A percentile compares a stretch with the other conserved stretches of the same genome.
These are phyloP conservation scores for Cladosporium sp. DNA, from an alignment of 2,329 filamentous ascomycete genomes.

Conservation along the genomic window DNA sequence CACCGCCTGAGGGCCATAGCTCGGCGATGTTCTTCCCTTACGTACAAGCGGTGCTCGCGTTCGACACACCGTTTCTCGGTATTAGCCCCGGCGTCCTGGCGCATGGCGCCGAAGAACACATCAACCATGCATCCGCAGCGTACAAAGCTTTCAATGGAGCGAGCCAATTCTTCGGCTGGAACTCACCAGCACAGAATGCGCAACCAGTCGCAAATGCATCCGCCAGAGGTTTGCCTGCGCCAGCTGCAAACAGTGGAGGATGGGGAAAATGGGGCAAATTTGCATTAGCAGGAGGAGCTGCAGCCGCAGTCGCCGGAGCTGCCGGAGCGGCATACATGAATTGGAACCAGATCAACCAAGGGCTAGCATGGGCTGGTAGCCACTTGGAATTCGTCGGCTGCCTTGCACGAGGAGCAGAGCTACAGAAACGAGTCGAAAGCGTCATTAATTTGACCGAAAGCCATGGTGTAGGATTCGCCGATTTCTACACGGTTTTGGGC, in stretches of 20 bases:
- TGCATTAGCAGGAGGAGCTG: conserved; percentile 78
- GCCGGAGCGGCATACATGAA: conserved; percentile 84
- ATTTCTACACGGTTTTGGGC: conserved; percentile 82
- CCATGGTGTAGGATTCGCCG: conserved; percentile 70
- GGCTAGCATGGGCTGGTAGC: conserved; percentile 76
- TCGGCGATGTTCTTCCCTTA: conserved; percentile 82
- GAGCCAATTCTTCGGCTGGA: conserved; percentile 53
- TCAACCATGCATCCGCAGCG: conserved; percentile 66
- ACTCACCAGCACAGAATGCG: conserved; percentile 16
- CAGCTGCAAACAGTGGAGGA: conserved; percentile 29
- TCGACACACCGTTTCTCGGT: conserved; percentile 88
- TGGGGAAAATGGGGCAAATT: conserved; percentile 83
- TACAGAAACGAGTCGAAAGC: conserved; percentile 66
- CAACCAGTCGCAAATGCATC: conserved; percentile 24
- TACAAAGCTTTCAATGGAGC: conserved; percentile 63
- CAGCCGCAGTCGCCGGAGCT: conserved; percentile 73
- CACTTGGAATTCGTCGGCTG: conserved; percentile 94
- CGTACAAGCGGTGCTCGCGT: conserved; percentile 82
- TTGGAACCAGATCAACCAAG: conserved; percentile 70
- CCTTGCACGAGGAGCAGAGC: conserved; percentile 75
- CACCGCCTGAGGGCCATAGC: conserved; percentile 16
- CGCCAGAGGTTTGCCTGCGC: conserved; percentile 27
- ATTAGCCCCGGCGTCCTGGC: conserved; percentile 79
- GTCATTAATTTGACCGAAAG: conserved; percentile 62
- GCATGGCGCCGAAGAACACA: conserved; percentile 80